phyloP scores from a whole-genome alignment of 345 rosid species.

The Limnanthes douglasii region DNA sequence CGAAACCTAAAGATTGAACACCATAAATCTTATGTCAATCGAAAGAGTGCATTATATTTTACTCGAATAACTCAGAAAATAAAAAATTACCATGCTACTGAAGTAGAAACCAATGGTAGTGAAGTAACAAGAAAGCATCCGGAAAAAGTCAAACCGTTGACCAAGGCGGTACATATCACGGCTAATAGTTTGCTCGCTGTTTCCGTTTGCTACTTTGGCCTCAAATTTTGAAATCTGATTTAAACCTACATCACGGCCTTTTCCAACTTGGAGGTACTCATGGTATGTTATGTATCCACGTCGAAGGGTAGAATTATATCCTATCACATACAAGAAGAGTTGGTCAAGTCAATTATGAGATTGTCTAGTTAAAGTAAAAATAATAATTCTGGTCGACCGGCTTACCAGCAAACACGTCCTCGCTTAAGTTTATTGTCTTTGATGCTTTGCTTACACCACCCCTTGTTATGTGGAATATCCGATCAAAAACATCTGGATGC shows the following conservation, averaged over 20 bases:
- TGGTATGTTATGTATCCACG: conserved; percentile 75
- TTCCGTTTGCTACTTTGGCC: conserved; percentile 95
- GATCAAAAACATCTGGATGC: conserved; percentile 92
- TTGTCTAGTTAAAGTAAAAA: conserved; percentile 4
- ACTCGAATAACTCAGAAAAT: conserved; percentile 1
- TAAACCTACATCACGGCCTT: conserved; percentile 97
- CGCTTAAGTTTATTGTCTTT: conserved; percentile 81
- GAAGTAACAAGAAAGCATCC: conserved; percentile 92
- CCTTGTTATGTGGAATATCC: conserved; percentile 89
- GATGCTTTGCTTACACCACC: conserved; percentile 99
- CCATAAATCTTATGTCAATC: no score
- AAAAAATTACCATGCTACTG: conserved; percentile 59
- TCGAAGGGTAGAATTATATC: conserved; percentile 66
- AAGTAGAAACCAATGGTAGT: conserved; percentile 93
- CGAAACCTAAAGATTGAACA: conserved; percentile 52
- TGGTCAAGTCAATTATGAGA: conserved; percentile 4
- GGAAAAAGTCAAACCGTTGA: conserved; percentile 79
- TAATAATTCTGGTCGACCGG: conserved; percentile 5
- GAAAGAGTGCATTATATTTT: no score
- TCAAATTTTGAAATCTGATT: conserved; percentile 95
- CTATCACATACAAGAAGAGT: conserved; percentile 20
- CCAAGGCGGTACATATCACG: conserved; percentile 91
- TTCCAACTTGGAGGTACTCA: conserved; percentile 92
- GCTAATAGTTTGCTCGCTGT: conserved; percentile 88
- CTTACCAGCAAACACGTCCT: conserved; percentile 88